Evolutionary conservation across 179 eudicot genomes (phyloP).

Genomic region (Monotropa hypopitys): DNA sequence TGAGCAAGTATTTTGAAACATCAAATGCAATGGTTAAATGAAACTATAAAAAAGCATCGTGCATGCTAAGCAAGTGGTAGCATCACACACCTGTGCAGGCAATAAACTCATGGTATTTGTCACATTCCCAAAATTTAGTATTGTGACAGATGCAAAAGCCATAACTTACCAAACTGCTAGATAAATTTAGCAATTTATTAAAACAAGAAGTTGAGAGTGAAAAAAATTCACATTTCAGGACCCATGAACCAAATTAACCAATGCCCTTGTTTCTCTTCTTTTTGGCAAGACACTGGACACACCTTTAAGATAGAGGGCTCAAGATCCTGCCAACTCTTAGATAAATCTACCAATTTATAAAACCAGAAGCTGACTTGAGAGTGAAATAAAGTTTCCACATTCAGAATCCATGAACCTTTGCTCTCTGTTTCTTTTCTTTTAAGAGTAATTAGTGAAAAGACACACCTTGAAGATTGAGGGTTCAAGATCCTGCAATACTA

Average conservation of each 20-base stretch:
- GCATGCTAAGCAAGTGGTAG: not conserved
- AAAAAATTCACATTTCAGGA: not conserved
- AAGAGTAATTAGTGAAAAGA: not conserved
- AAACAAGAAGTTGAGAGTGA: not conserved
- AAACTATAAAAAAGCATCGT: not conserved
- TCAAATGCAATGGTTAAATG: not conserved
- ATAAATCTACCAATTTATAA: not conserved
- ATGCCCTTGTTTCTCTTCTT: not conserved
- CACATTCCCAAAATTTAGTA: not conserved
- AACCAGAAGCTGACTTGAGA: not conserved
- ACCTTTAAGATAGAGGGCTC: slow-evolving; percentile 1
- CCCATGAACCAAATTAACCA: not conserved
- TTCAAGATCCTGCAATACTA: slow-evolving; percentile 3
- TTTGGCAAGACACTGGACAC: not conserved
- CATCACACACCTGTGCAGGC: not conserved
- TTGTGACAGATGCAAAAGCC: not conserved
- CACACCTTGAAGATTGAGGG: slow-evolving; percentile 1
- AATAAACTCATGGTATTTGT: not conserved
- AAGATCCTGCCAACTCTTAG: not conserved
- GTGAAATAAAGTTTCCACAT: not conserved
- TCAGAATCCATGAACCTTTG: not conserved
- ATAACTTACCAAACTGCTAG: not conserved
- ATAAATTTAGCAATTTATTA: not conserved
- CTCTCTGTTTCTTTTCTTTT: not conserved
- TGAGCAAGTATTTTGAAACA: not conserved